phyloP scores from a whole-genome alignment of 2,329 filamentous ascomycete genomes.

The Aspergillus japonicus region DNA sequence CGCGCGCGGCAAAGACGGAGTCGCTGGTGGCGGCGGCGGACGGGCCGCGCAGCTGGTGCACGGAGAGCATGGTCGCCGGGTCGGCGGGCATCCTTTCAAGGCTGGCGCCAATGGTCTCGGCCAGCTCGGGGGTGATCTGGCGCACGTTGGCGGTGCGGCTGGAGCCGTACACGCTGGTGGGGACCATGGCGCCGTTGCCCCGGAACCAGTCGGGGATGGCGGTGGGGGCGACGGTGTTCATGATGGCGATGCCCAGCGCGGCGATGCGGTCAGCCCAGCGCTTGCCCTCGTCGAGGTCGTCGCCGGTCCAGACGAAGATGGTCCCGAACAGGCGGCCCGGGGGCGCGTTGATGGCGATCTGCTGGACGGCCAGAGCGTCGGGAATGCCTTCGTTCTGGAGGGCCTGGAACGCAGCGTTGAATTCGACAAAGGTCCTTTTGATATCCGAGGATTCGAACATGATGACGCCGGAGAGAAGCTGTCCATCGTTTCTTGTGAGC shows the following conservation, averaged over 20 bases:
- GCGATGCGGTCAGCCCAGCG: conserved; percentile 17
- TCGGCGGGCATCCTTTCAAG: conserved; percentile 5
- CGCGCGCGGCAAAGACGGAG: conserved; percentile 17
- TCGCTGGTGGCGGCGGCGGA: conserved; percentile 8
- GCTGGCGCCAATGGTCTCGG: conserved; percentile 7
- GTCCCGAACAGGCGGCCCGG: conserved; percentile 12
- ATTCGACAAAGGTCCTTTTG: not conserved
- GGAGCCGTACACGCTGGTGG: conserved; percentile 4
- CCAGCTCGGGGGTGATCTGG: conserved; percentile 9
- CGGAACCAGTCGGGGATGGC: conserved; percentile 13
- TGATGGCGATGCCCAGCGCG: conserved; percentile 11
- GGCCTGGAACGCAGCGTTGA: conserved; percentile 15
- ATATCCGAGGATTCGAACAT: conserved; percentile 20
- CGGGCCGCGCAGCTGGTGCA: conserved; percentile 20
- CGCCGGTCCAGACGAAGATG: conserved; percentile 15
- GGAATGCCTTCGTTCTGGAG: conserved; percentile 11
- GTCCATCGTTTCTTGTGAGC: not conserved
- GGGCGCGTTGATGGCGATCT: conserved; percentile 14
- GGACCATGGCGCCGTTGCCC: conserved; percentile 4
- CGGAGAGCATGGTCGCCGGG: conserved; percentile 13
- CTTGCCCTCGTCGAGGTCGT: conserved; percentile 13
- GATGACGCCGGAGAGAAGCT: conserved; percentile 21
- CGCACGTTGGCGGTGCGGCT: conserved; percentile 10
- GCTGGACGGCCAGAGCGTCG: conserved; percentile 14
- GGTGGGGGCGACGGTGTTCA: conserved; percentile 16